phyloP scores from a whole-genome alignment of 1,284 basidiomycete genomes.

The Fomitopsis pinicola region DNA sequence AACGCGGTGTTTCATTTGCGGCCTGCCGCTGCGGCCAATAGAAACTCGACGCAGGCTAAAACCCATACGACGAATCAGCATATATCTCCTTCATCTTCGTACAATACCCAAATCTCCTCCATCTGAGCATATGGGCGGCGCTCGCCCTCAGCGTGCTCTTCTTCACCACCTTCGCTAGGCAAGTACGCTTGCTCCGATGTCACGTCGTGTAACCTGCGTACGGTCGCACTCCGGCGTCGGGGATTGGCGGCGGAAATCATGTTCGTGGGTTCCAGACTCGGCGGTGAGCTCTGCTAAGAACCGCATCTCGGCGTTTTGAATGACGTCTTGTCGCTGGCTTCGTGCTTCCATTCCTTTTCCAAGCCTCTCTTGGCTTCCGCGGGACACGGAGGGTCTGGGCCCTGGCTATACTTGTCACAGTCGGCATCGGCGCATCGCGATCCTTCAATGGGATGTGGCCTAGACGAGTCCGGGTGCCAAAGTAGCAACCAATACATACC shows the following conservation, averaged over 20 bases:
- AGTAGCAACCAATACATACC: constrained; percentile 20
- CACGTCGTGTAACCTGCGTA: too few species aligned
- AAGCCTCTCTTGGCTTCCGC: constrained; percentile 19
- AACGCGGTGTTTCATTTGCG: too few species aligned
- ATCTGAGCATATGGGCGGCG: constrained; percentile 19
- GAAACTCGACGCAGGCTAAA: too few species aligned
- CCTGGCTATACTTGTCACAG: constrained; percentile 14
- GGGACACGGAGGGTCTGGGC: constrained; percentile 26
- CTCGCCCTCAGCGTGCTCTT: constrained; percentile 18
- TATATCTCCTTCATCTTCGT: too few species aligned
- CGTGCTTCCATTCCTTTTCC: constrained; percentile 23
- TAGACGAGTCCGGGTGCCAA: constrained; percentile 20
- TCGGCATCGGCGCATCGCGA: constrained; percentile 19
- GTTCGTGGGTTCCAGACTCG: constrained; percentile 25
- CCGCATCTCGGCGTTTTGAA: too few species aligned
- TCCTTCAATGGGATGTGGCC: constrained; percentile 18
- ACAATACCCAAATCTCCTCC: constrained; percentile 19
- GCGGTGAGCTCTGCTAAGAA: constrained; percentile 10
- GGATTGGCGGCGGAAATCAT: constrained; percentile 26
- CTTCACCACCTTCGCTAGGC: constrained; percentile 22
- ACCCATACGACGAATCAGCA: too few species aligned
- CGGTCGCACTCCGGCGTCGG: constrained; percentile 15
- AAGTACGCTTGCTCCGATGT: constrained; percentile 6
- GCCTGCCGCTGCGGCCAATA: too few species aligned
- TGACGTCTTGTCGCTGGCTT: constrained; percentile 12